Evolutionary conservation across 805 yeast genomes (phyloP), one percentile per base, ranked within the genome.

Genomic region (Pichia exigua): DNA sequence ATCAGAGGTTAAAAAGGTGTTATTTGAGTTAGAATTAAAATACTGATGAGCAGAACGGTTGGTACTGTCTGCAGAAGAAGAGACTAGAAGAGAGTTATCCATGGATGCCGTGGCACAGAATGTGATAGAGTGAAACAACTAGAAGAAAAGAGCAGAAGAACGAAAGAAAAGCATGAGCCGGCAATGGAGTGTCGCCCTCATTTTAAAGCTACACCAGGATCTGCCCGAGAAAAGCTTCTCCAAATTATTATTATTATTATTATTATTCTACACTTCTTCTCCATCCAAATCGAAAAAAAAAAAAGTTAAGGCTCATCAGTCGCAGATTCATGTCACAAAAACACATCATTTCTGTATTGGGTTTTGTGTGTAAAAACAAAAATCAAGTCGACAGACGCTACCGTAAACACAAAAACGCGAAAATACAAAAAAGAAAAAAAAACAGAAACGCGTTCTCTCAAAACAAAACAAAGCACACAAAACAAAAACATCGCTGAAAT

Each of bases 41-140:
- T 35, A 35, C 9, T 35, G 39, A 35, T 35, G 39, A 35, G 39
- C 39, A 35, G 39, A 35, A n/a, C 20, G 39, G 11, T 35, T n/a
- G 24, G 45, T 9, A 44, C 40, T 44, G 21, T 45, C 46, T 30
- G 46, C 26, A 30, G 48, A 45, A 7, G 52, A 41, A 11, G 52
- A 30, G 6, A 45, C 24, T 17, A 22, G 9, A 7, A 48, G 39
- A 17, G 48, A 41, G 39, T 30, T 49, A 42, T 49, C 52, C 52
- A 49, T 49, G 26, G 20, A 18, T 17, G 9, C 15, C 18, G 11
- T 26, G 17, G 17, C 4, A 13, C 40, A n/a, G 17, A 17, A 20
- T 44, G 15, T 30, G 26, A 30, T 38, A 11, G 26, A 15, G 2
- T 3, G 17, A 15, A 27, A 4, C 13, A 27, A 20, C n/a, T 10